Conservation (phyloP, 2,329 filamentous ascomycete species). For the Colletotrichum sp. region DNA sequence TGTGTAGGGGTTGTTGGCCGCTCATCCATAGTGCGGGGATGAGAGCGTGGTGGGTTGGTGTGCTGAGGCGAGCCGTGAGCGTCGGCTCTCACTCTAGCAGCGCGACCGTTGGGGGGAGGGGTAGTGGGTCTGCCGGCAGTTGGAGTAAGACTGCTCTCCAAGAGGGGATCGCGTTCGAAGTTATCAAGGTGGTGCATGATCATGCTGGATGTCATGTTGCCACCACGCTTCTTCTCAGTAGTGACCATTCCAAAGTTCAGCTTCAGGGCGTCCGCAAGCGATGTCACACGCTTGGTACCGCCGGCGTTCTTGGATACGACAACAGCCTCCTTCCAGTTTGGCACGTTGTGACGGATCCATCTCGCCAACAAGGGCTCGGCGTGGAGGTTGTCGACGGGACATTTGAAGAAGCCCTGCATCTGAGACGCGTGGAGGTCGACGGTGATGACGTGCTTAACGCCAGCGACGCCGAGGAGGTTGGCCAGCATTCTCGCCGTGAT, state of each 20-base stretch:
- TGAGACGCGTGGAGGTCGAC: constrained; percentile 97
- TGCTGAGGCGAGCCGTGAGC: constrained; percentile 20
- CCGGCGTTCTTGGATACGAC: constrained; percentile 98
- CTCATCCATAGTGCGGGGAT: constrained; percentile 26
- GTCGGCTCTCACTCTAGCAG: constrained; percentile 11
- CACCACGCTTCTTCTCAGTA: constrained; percentile 73
- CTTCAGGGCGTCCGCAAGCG: constrained; percentile 92
- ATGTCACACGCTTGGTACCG: constrained; percentile 96
- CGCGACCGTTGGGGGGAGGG: constrained; percentile 5
- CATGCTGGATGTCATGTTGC: constrained; percentile 78
- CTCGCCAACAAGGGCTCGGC: constrained; percentile 94
- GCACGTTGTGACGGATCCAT: constrained; percentile 91
- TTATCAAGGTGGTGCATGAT: constrained; percentile 74
- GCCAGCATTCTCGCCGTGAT: constrained; percentile 98
- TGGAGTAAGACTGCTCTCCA: constrained; percentile 38
- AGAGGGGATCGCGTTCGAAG: constrained; percentile 50
- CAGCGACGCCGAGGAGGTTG: constrained; percentile 90
- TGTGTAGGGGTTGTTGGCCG: constrained; percentile 14
- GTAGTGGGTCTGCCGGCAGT: constrained; percentile 24
- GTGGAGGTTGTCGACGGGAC: constrained; percentile 95
- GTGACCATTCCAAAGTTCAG: constrained; percentile 97
- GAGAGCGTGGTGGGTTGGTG: constrained; percentile 20
- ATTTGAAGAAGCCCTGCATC: constrained; percentile 99
- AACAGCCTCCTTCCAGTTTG: constrained; percentile 87
- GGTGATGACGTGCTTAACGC: constrained; percentile 96